Evolutionary conservation across 2,329 filamentous ascomycete genomes (phyloP), one percentile per base, ranked within the genome.

Genomic region (Periconia digitata): DNA sequence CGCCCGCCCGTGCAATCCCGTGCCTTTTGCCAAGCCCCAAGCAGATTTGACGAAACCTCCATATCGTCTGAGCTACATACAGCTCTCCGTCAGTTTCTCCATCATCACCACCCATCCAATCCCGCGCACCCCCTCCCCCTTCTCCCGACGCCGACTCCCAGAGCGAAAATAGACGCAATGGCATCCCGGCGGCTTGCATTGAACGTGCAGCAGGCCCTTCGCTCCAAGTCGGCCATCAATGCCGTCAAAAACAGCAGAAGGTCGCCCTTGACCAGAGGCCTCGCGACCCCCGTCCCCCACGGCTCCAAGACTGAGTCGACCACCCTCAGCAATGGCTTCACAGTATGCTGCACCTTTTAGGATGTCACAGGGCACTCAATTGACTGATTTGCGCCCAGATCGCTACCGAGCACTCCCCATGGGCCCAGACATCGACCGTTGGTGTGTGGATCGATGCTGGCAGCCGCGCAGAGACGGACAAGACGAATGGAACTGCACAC

Each of bases 371-470:
- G 56, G 54, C 58, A 54, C 54, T 58, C 69, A 57, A 71, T 59
- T 58, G 66, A 74, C 66, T 55, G 53, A 43, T 40, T 51, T 49
- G 58, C 51, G 55, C n/a, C n/a, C 73, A 97, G 92, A 91, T 99
- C 74, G 94, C 94, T 63, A 95, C 94, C 66, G 92, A 99, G 77
- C 89, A 97, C 81, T 96, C 92, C 59, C 94, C 92, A 67, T 97
- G 91, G 83, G 92, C 92, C 70, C 92, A 97, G 82, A 97, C 94
- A 55, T 96, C 92, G 69, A 97, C 92, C 47, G 92, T 97, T 69
- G 94, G 94, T 74, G 90, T 99, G 62, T 99, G 94, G 92, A 99
- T 99, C 75, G 95, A 99, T 79, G 92, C 95, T 74, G 94, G 94
- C 74, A 96, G 91, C 76, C 85, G 94, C 76, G 91, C 94, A 75